A percentile compares a stretch with the other conserved stretches of the same genome.
Conservation (phyloP, 2,329 filamentous ascomycete species). For the Colletotrichum karsti region DNA sequence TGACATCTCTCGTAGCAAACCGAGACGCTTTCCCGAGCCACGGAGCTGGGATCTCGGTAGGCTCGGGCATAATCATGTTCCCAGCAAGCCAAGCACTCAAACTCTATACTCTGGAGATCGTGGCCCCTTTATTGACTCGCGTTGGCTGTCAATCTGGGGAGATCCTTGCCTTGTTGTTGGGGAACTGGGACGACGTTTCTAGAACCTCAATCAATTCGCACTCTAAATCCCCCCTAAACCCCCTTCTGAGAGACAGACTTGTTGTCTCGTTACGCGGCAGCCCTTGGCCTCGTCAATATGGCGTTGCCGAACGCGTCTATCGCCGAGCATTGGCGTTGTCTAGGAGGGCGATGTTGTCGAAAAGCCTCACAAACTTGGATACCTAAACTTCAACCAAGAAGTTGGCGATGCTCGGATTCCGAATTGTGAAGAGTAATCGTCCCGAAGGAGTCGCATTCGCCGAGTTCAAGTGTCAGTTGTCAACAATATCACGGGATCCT, state of each 20-base stretch:
- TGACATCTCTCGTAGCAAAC: background rate
- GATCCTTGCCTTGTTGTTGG: background rate
- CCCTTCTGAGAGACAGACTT: background rate
- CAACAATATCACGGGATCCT: background rate
- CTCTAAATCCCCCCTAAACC: background rate
- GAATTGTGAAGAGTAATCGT: background rate
- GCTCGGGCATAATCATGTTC: constrained; percentile 4
- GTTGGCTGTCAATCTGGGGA: background rate
- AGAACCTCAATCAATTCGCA: background rate
- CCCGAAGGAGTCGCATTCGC: background rate
- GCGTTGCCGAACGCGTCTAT: background rate
- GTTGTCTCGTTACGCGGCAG: background rate
- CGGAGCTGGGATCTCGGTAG: background rate
- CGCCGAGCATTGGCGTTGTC: background rate
- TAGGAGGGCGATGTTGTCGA: background rate
- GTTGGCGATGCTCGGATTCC: background rate
- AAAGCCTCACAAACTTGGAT: background rate
- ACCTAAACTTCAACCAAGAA: background rate
- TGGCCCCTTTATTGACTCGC: constrained; percentile 9
- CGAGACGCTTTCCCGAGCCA: background rate
- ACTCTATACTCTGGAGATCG: constrained; percentile 4
- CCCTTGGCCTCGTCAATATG: background rate
- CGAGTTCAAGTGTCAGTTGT: background rate
- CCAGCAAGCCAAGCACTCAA: background rate
- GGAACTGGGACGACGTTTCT: background rate